Conservation (phyloP, 352 stramenopile species). For the Blastocystis sp. region DNA sequence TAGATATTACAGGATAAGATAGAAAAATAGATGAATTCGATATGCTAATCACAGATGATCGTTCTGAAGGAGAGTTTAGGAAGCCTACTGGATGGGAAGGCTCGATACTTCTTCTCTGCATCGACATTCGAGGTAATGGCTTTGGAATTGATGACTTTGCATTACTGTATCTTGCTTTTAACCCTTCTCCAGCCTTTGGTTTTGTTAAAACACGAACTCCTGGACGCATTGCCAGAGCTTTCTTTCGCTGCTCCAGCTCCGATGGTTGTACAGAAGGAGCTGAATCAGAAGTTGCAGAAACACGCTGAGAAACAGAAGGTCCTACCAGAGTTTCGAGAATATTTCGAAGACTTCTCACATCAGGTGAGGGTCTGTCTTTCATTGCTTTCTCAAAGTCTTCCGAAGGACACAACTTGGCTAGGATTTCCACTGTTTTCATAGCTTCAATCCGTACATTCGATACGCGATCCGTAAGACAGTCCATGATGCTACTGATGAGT, state of each 20-base stretch:
- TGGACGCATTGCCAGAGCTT: neutral
- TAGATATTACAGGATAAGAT: neutral
- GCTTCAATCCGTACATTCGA: neutral
- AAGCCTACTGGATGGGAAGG: neutral
- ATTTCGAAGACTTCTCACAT: neutral
- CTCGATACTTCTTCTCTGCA: neutral
- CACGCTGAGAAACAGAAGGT: neutral
- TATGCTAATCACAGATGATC: neutral
- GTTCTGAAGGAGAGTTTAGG: neutral
- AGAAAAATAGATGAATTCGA: neutral
- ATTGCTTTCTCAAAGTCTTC: neutral
- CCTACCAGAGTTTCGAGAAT: neutral
- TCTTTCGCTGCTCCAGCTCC: neutral
- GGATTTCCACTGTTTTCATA: neutral
- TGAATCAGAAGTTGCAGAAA: neutral
- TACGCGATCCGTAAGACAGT: conserved; percentile 14
- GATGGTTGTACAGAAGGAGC: neutral
- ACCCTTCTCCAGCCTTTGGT: neutral
- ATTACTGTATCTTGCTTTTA: conserved; percentile 5
- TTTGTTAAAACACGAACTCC: neutral
- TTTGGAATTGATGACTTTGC: conserved; percentile 48
- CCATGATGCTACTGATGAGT: neutral
- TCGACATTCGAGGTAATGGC: neutral
- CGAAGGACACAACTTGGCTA: neutral
- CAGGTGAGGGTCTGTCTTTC: conserved; percentile 14